Conservation (phyloP, 108 stramenopile species). For the Nannochloropsis salina region DNA sequence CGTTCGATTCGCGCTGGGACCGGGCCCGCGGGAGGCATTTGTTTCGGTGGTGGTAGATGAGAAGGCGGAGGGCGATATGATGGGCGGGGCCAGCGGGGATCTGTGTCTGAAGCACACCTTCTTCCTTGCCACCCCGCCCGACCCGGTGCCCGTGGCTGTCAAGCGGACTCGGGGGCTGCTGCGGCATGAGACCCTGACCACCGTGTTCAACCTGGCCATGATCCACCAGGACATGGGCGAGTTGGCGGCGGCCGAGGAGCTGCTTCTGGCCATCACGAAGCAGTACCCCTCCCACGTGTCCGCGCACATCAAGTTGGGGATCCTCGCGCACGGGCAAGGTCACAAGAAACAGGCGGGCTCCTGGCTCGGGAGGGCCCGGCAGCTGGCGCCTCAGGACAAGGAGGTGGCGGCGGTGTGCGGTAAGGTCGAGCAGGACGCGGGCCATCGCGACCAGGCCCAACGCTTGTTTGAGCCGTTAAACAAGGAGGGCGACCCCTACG, state of each 20-base stretch:
- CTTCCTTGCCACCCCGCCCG: background rate
- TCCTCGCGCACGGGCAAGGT: background rate
- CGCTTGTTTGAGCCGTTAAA: background rate
- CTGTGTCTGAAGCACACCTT: background rate
- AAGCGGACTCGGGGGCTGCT: background rate
- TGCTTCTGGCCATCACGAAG: background rate
- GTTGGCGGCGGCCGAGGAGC: background rate
- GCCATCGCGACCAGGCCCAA: background rate
- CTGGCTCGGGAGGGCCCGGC: background rate
- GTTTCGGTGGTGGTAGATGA: background rate
- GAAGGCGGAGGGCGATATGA: background rate
- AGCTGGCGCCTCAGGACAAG: slow-evolving; percentile 6
- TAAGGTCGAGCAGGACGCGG: background rate
- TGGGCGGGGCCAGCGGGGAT: background rate
- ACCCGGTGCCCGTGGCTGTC: background rate
- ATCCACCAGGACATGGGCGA: background rate
- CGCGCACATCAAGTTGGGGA: background rate
- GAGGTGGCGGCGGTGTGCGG: slow-evolving; percentile 5
- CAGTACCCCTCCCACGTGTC: background rate
- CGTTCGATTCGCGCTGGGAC: background rate
- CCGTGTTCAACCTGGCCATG: slow-evolving; percentile 1
- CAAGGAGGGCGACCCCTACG: slow-evolving; percentile 42
- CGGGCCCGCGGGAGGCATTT: background rate
- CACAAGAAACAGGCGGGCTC: background rate
- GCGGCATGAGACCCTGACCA: background rate